Conservation (phyloP, 768 basidiomycete genomes). For the Tephrocybe sp. region DNA sequence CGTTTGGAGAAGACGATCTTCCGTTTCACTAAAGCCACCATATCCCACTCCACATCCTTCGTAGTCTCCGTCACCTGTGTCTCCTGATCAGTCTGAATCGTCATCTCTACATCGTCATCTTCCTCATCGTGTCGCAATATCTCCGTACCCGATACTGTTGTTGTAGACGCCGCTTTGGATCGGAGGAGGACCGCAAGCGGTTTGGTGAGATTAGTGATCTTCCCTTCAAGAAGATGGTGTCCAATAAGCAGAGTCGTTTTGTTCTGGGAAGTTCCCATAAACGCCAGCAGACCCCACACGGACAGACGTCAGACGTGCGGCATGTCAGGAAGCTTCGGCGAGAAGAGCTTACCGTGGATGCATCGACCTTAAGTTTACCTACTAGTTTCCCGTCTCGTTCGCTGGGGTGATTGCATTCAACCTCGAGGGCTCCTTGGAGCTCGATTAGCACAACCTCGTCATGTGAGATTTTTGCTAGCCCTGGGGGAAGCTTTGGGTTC, state of each 20-base stretch:
- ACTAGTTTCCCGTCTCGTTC: slow-evolving; percentile 72
- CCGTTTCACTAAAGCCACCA: slow-evolving; percentile 71
- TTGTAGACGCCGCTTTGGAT: slow-evolving; percentile 20
- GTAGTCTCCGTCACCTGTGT: slow-evolving; percentile 13
- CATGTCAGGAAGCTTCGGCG: not conserved
- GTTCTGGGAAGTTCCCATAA: slow-evolving; percentile 40
- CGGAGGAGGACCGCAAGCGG: slow-evolving; percentile 79
- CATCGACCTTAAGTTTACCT: slow-evolving; percentile 72
- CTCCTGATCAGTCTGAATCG: slow-evolving; percentile 19
- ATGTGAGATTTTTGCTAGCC: slow-evolving; percentile 71
- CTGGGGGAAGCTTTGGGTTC: slow-evolving; percentile 55
- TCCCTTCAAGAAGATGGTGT: slow-evolving; percentile 90
- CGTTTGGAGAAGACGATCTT: slow-evolving; percentile 85
- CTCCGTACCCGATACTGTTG: slow-evolving; percentile 17
- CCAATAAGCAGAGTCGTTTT: slow-evolving; percentile 83
- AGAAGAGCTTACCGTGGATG: slow-evolving; percentile 44
- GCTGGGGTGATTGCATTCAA: slow-evolving; percentile 50
- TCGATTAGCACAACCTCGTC: slow-evolving; percentile 85
- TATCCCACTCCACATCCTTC: slow-evolving; percentile 46
- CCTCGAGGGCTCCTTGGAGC: slow-evolving; percentile 80
- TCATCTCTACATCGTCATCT: slow-evolving; percentile 17
- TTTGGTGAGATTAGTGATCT: slow-evolving; percentile 71
- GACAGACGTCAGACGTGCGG: not conserved
- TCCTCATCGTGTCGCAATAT: slow-evolving; percentile 14
- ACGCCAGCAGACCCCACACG: not conserved